A percentile compares a stretch with the other conserved stretches of the same genome.
Evolutionary conservation across 78 protist species (phyloP).

Genomic region (Dictyostelium intermedium): DNA sequence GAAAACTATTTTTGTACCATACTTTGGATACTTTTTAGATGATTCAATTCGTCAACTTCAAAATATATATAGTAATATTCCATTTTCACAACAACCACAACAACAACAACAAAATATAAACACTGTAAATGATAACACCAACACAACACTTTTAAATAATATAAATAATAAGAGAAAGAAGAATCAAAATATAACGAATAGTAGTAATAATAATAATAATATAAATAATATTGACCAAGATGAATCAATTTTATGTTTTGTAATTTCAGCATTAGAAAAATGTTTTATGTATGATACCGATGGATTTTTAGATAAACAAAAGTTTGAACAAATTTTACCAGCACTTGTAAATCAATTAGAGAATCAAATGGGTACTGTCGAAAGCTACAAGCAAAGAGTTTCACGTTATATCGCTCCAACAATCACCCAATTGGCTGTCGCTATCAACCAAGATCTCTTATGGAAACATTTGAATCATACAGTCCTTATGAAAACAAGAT

Average conservation of each 20-base stretch:
- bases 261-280: constrained; percentile 62
- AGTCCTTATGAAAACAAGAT: constrained; percentile 83
- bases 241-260: background rate
- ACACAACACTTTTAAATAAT: background rate
- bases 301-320: constrained; percentile 57
- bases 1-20: constrained; percentile 63
- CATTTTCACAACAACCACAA: constrained; percentile 11
- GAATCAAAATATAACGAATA: background rate
- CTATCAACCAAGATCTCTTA: constrained; percentile 68
- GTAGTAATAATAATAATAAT: background rate
- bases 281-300: constrained; percentile 50
- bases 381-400: constrained; percentile 1
- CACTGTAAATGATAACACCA: background rate
- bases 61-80: constrained; percentile 1
- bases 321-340: constrained; percentile 50
- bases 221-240: background rate
- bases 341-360: constrained; percentile 81
- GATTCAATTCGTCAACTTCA: constrained; percentile 37
- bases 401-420: constrained; percentile 34
- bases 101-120: background rate
- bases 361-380: constrained; percentile 61
- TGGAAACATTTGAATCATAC: constrained; percentile 85
- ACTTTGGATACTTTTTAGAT: constrained; percentile 45
- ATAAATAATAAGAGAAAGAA: constrained; percentile 18
- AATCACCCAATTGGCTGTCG: constrained; percentile 81